Evolutionary conservation across 768 basidiomycete genomes (phyloP).

Genomic region (Mycena kentingensis): DNA sequence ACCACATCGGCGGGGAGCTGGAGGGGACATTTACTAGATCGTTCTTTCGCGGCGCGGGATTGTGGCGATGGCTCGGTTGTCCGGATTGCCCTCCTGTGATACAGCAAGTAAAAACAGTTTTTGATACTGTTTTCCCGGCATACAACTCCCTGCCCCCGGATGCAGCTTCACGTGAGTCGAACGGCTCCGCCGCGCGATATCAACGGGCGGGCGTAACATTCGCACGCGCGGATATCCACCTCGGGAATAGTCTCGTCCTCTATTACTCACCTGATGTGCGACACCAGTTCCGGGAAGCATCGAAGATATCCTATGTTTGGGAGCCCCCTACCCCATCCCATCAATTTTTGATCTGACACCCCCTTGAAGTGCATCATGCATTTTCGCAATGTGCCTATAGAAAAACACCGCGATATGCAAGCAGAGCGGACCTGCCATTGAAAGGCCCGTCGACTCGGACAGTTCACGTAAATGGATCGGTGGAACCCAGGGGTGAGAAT

Average conservation of each 20-base stretch:
- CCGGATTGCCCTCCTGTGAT: slow-evolving; percentile 7
- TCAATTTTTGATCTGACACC: no score
- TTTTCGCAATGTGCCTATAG: no score
- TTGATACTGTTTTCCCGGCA: slow-evolving; percentile 9
- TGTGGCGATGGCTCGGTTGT: slow-evolving; percentile 3
- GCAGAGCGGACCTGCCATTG: no score
- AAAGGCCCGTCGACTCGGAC: no score
- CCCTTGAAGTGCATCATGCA: no score
- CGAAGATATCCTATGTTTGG: not conserved
- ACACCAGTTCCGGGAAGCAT: slow-evolving; percentile 3
- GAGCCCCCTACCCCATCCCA: no score
- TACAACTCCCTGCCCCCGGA: not conserved
- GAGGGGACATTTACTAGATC: slow-evolving; percentile 3
- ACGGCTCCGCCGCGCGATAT: not conserved
- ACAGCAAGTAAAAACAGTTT: not conserved
- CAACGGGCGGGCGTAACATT: not conserved
- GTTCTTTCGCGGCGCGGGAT: slow-evolving; percentile 2
- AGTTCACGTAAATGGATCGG: no score
- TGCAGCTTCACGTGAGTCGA: not conserved
- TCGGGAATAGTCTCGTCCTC: slow-evolving; percentile 5
- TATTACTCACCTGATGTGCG: not conserved
- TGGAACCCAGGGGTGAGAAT: no score
- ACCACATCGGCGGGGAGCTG: slow-evolving; percentile 26
- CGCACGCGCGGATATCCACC: slow-evolving; percentile 1
- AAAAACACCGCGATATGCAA: no score